Base-by-base conservation (phyloP, 2,329 filamentous ascomycete species). In the Ampelomyces quisqualis region DNA sequence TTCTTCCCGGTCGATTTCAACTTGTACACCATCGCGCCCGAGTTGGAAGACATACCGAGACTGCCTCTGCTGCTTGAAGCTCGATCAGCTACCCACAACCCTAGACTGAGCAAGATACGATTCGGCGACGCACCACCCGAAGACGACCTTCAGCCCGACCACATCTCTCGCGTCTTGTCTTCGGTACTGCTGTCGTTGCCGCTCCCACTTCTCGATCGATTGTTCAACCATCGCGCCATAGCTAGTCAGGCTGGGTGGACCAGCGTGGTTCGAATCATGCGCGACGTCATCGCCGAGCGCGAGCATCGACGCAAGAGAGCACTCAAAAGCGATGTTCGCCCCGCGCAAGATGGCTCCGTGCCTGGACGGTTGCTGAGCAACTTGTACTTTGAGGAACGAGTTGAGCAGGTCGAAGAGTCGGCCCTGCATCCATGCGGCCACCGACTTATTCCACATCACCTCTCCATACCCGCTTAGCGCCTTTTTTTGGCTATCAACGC, bases 151-250 rank as follows among this genome's bases (percentile, higher is more conserved):
- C 62, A 67, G 26, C 56, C 67, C 8, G 67, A 62, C 14, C 53
- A 55, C 34, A 49, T 74, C 20, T 74, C 76, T 17, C 72, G 73
- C 0, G 66, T 77, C 0, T 69, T 90, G 4, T 89, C 86, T 0
- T 81, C 78, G 19, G 71, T 88, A 15, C 71, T 90, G 2, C 69
- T 88, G 37, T 87, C 86, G 27, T 69, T 90, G 5, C 86, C 86
- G 0, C 86, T 86, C 51, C 71, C 77, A 10, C 71, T 84, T 19
- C 72, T 90, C 17, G 83, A 85, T 64, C 75, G 76, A 44, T 68
- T 88, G 2, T 72, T 90, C 22, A 83, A 86, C 53, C 80, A 81
- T 35, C 74, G 72, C 9, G 73, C 73, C 18, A 73, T 82, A 7
- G 78, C 77, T 28, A 66, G 60, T 13, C 67, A 67, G 22, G 54